Conservation (phyloP, 1,284 basidiomycete species). For the Golubevia pallescens region DNA sequence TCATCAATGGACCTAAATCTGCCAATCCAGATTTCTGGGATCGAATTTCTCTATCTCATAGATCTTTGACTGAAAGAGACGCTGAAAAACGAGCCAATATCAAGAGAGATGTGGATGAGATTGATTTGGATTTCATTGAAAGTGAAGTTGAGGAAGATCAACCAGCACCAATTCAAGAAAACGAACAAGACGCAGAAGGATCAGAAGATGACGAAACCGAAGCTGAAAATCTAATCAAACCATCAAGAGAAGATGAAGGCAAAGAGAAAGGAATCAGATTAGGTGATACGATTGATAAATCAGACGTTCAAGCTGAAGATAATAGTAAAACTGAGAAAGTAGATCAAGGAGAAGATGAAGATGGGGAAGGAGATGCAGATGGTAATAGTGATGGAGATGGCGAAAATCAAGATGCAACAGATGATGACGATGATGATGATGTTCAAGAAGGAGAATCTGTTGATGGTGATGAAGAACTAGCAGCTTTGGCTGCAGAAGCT, state of each 20-base stretch:
- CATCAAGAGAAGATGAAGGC: slow-evolving; percentile 5
- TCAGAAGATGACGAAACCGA: slow-evolving; percentile 9
- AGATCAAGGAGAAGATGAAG: slow-evolving; percentile 11
- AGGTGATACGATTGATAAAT: not conserved
- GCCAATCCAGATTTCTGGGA: slow-evolving; percentile 39
- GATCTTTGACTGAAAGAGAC: slow-evolving; percentile 32
- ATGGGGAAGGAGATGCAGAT: slow-evolving; percentile 11
- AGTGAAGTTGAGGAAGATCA: slow-evolving; percentile 29
- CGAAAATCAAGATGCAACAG: slow-evolving; percentile 19
- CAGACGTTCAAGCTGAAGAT: not conserved
- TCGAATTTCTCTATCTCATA: slow-evolving; percentile 33
- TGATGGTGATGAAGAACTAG: slow-evolving; percentile 44
- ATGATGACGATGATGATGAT: slow-evolving; percentile 31
- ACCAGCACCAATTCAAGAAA: slow-evolving; percentile 7
- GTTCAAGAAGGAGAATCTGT: slow-evolving; percentile 23
- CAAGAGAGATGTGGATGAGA: slow-evolving; percentile 34
- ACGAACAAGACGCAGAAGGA: slow-evolving; percentile 2
- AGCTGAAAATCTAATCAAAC: slow-evolving; percentile 6
- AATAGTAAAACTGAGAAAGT: slow-evolving; percentile 9
- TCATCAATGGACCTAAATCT: slow-evolving; percentile 14
- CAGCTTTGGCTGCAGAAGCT: slow-evolving; percentile 36
- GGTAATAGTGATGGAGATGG: slow-evolving; percentile 24
- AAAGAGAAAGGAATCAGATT: slow-evolving; percentile 3
- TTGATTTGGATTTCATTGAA: slow-evolving; percentile 29
- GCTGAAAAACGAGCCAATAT: slow-evolving; percentile 22